Percentiles rank a stretch among this genome's conserved stretches.
Conservation (phyloP, 306 rosid genomes). For the Rosa rugosa region DNA sequence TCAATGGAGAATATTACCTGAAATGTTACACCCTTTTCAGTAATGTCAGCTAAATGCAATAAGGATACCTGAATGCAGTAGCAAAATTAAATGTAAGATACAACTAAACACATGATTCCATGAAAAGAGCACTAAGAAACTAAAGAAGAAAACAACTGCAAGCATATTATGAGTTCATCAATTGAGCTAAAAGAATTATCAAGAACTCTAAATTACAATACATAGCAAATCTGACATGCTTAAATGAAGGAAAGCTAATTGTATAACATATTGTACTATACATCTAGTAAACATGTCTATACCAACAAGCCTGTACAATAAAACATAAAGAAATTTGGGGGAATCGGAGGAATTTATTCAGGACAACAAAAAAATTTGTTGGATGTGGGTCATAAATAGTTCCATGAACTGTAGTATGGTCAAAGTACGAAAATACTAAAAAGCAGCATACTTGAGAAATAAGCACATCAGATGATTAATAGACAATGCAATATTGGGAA, state of each 20-base stretch:
- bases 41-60: slow-evolving; percentile 95
- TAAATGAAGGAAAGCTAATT: neutral
- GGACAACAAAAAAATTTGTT: neutral
- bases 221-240: neutral
- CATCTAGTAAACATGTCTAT: neutral
- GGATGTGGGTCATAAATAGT: neutral
- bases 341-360: neutral
- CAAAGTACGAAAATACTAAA: neutral
- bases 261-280: neutral
- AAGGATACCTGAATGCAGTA: slow-evolving; percentile 70
- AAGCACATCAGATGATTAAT: neutral
- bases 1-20: slow-evolving; percentile 54
- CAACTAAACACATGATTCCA: neutral
- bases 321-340: neutral
- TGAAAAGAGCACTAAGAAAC: neutral
- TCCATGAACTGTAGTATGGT: neutral
- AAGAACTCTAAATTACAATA: neutral
- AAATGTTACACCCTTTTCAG: slow-evolving; percentile 96
- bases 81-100: slow-evolving; percentile 25
- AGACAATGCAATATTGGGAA: slow-evolving; percentile 3
- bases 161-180: neutral
- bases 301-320: neutral
- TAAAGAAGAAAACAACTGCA: neutral
- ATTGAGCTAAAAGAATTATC: neutral
- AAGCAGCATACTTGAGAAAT: neutral